Base-by-base conservation (phyloP, 331 rosid species). In the Ulmus americana region DNA sequence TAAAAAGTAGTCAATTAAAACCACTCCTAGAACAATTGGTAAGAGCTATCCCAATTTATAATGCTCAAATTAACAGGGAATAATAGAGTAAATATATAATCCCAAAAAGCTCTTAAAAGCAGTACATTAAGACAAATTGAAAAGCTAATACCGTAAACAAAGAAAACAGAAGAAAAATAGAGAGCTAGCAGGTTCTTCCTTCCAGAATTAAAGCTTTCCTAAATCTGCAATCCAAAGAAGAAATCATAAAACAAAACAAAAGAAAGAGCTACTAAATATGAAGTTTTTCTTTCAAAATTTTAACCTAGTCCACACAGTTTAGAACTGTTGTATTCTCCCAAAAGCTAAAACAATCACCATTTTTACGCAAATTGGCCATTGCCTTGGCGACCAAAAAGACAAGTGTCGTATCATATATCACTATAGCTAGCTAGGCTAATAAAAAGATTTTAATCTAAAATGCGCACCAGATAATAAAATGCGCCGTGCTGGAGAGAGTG, bases 401-500 rank as follows among this genome's bases (percentile, higher is more conserved):
- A 28, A 28, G 35, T 28, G 35, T 28, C 35, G 4, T 28, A 28
- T 28, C 35, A 28, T 28, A 2, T 28, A 28, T 28, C 35, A 28
- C 35, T 2, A 2, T 28, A 28, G 35, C 35, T 28, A 28, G 35
- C 35, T 28, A 20, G 35, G 35, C 35, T 28, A 28, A 28, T 28
- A 28, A 28, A 28, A 28, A 28, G 3, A 28, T 28, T 28, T 28
- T 28, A 2, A 28, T 28, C 35, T 28, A 28, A 28, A 28, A 50
- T 55, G 61, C 76, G 45, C 54, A 91, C 97, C 69, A 89, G 82
- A 76, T 87, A 89, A 73, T 92, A 92, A 64, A 49, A 89, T 13
- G 91, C 81, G 39, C 95, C 97, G 63, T 92, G 85, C 58, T 87
- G 89, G 63, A 92, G 97, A 16, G 95, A 74, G 59, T 87, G 97